Conservation (phyloP, 441 rosid species). For the Populus hybrid region DNA sequence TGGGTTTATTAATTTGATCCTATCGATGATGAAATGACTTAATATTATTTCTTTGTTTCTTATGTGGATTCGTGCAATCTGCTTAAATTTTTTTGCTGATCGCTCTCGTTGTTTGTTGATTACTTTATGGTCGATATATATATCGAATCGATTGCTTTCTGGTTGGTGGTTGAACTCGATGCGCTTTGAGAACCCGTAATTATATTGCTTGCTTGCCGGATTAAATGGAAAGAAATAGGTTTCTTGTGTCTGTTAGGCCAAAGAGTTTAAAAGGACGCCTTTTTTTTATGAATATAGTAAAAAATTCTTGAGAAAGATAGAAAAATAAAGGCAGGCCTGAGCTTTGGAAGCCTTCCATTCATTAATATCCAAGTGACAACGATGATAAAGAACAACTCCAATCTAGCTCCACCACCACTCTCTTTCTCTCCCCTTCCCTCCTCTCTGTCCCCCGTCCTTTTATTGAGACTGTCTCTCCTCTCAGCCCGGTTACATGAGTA, state of each 20-base stretch:
- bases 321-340: conserved; percentile 4
- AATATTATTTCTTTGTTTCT: not conserved
- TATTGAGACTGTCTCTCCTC: not conserved
- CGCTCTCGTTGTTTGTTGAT: conserved; percentile 11
- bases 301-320: not conserved
- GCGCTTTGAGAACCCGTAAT: conserved; percentile 65
- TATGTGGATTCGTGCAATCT: conserved; percentile 36
- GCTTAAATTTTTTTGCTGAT: conserved; percentile 8
- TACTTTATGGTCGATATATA: conserved; percentile 21
- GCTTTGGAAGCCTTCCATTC: not conserved
- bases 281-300: conserved; percentile 7
- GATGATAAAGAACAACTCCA: not conserved
- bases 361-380: not conserved
- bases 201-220: conserved; percentile 70
- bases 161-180: conserved; percentile 78
- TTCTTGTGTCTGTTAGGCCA: conserved; percentile 59
- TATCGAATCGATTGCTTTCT: conserved; percentile 50
- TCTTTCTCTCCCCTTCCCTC: not conserved
- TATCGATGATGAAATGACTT: conserved; percentile 19
- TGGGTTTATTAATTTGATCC: conserved; percentile 6
- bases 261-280: conserved; percentile 40
- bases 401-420: not conserved
- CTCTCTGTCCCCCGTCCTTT: not conserved
- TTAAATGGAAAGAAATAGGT: conserved; percentile 51
- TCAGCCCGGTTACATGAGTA: not conserved